These are phyloP conservation scores for Warburgia ugandensis DNA, from an alignment of 164 flowering plant genomes.

Conservation along the genomic window DNA sequence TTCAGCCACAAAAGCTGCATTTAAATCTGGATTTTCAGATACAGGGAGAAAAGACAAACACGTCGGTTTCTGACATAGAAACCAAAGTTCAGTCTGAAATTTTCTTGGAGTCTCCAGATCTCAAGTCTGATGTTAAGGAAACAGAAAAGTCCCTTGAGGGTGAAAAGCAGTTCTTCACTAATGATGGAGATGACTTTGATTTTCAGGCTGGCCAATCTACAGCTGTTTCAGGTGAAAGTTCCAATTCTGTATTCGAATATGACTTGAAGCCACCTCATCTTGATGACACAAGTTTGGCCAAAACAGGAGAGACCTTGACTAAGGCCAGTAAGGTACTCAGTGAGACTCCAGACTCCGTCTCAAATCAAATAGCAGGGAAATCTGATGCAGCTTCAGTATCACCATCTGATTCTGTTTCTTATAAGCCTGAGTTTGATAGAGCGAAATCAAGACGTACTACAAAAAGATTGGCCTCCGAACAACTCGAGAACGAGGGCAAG, in stretches of 20 bases:
- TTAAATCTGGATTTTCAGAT: constrained; percentile 15
- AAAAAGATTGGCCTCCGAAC: constrained; percentile 44
- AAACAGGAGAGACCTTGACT: too few species aligned
- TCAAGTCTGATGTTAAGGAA: constrained; percentile 13
- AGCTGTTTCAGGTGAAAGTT: constrained; percentile 6
- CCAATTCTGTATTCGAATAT: constrained; percentile 9
- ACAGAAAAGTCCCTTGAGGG: constrained; percentile 21
- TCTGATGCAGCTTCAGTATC: constrained; percentile 16
- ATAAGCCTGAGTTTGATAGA: constrained; percentile 26
- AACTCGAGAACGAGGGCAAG: constrained; percentile 48
- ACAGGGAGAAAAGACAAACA: constrained; percentile 12
- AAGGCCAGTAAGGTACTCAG: too few species aligned
- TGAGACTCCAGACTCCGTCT: constrained; percentile 1
- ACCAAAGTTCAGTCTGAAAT: constrained; percentile 24
- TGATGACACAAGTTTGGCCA: too few species aligned
- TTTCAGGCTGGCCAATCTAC: constrained; percentile 22
- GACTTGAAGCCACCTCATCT: too few species aligned
- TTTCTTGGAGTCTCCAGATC: constrained; percentile 19
- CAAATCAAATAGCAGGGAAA: too few species aligned
- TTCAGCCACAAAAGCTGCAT: constrained; percentile 23
- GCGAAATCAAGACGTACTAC: constrained; percentile 34
- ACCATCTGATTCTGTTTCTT: constrained; percentile 13
- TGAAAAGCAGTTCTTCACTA: constrained; percentile 36
- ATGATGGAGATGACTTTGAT: constrained; percentile 28
- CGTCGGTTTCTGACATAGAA: constrained; percentile 9